These are phyloP conservation scores for Hypoxylon sp. DNA, from an alignment of 2,329 filamentous ascomycete genomes.

Conservation along the genomic window DNA sequence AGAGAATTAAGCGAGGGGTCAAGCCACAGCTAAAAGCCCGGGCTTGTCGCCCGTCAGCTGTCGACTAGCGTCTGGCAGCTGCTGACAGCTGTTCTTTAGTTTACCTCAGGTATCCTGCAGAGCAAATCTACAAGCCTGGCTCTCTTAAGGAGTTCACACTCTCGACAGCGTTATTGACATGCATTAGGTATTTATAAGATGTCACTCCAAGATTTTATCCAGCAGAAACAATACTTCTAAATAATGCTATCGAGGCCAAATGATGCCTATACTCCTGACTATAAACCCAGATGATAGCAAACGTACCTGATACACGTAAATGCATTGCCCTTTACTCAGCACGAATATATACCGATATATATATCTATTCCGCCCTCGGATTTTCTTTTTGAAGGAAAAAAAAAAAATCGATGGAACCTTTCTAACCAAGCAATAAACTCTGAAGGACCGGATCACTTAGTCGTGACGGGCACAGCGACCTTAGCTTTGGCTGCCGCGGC, in stretches of 20 bases:
- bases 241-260: neutral
- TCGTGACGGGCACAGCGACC: slow-evolving; percentile 45
- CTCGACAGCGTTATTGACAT: neutral
- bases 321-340: slow-evolving; percentile 11
- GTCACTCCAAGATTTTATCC: neutral
- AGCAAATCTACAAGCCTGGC: neutral
- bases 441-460: slow-evolving; percentile 48
- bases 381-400: neutral
- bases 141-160: too few species aligned
- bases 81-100: neutral
- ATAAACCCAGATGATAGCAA: slow-evolving; percentile 5
- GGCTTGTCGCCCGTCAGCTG: neutral
- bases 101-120: neutral
- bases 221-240: neutral
- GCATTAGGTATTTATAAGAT: neutral
- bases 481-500: slow-evolving; percentile 59
- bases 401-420: neutral
- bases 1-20: slow-evolving; percentile 46
- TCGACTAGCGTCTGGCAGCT: neutral
- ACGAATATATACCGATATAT: slow-evolving; percentile 10
- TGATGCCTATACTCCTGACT: slow-evolving; percentile 22
- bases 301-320: slow-evolving; percentile 13
- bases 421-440: slow-evolving; percentile 6
- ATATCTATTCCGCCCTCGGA: slow-evolving; percentile 9
- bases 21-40: slow-evolving; percentile 25